Evolutionary conservation across 2,329 filamentous ascomycete species (phyloP).

Genomic region (Aspergillus sp.): DNA sequence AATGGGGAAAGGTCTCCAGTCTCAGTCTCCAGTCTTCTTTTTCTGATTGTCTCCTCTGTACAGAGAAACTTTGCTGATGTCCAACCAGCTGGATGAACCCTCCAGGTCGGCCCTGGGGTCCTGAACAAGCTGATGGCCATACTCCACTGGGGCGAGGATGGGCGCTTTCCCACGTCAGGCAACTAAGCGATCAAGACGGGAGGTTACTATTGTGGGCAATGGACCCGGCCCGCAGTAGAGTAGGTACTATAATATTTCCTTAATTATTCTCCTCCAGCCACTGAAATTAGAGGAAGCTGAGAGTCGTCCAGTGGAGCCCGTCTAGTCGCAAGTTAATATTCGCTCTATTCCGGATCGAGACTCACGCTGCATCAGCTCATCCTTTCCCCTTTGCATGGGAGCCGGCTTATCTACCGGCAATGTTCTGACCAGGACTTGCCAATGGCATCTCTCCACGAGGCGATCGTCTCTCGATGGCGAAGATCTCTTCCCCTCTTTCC

Average conservation of each 20-base stretch:
- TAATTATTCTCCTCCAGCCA: not conserved
- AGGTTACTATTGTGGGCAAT: no score
- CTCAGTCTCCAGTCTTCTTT: no score
- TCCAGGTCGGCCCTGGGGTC: not conserved
- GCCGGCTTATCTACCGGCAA: not conserved
- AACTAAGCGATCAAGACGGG: not conserved
- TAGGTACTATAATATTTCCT: not conserved
- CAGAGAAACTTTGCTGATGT: no score
- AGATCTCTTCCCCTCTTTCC: not conserved
- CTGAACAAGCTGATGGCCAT: not conserved
- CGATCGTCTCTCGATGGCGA: not conserved
- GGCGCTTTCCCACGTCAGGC: not conserved
- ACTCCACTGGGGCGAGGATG: not conserved
- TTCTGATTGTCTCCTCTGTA: no score
- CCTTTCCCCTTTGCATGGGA: not conserved
- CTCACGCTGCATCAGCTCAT: not conserved
- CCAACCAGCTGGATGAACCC: not conserved
- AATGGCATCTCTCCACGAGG: not conserved
- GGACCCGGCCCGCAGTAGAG: no score
- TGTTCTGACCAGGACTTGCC: not conserved
- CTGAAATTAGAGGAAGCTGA: not conserved
- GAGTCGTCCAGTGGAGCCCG: not conserved
- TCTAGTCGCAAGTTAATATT: not conserved
- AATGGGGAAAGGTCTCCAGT: not conserved
- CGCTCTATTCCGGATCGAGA: not conserved